These are phyloP conservation scores for Saccharata proteae DNA, from an alignment of 2,329 filamentous ascomycete genomes.

Conservation along the genomic window DNA sequence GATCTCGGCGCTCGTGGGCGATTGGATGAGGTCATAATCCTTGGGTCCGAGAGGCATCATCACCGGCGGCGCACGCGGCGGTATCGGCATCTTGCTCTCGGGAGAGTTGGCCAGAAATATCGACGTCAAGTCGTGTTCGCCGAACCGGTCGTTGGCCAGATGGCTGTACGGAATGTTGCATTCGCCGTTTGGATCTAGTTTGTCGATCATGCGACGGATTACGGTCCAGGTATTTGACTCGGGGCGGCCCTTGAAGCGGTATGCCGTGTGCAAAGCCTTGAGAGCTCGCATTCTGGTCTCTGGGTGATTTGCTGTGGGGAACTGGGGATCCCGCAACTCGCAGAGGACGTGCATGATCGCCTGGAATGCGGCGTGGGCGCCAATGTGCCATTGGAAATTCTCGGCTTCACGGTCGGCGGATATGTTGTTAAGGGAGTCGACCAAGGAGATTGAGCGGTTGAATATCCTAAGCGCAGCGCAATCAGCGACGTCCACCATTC, in stretches of 20 bases:
- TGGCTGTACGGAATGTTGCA: slow-evolving; percentile 3
- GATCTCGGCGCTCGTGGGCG: too few species aligned
- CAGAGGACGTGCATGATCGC: slow-evolving; percentile 27
- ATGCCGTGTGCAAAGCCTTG: slow-evolving; percentile 21
- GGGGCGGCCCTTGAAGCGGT: slow-evolving; percentile 18
- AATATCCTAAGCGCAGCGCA: slow-evolving; percentile 19
- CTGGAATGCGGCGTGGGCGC: slow-evolving; percentile 12
- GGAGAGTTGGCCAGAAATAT: slow-evolving; percentile 5
- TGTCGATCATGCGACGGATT: slow-evolving; percentile 26
- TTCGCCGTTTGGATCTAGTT: slow-evolving; percentile 18
- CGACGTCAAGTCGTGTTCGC: slow-evolving; percentile 5
- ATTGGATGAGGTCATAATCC: too few species aligned
- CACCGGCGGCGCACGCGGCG: background rate
- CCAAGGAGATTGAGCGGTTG: slow-evolving; percentile 25
- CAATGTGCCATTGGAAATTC: slow-evolving; percentile 27
- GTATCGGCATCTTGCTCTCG: background rate
- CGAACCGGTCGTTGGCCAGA: slow-evolving; percentile 4
- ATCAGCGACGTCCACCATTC: background rate
- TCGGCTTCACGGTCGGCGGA: slow-evolving; percentile 22
- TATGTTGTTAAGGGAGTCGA: slow-evolving; percentile 24
- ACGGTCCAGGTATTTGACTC: slow-evolving; percentile 24
- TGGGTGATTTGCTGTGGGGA: slow-evolving; percentile 19
- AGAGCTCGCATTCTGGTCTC: slow-evolving; percentile 12
- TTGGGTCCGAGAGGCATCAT: background rate
- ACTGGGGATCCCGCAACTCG: slow-evolving; percentile 25